Conservation (phyloP, 805 yeast species). For the Cyberlindnera galapagoensis region DNA sequence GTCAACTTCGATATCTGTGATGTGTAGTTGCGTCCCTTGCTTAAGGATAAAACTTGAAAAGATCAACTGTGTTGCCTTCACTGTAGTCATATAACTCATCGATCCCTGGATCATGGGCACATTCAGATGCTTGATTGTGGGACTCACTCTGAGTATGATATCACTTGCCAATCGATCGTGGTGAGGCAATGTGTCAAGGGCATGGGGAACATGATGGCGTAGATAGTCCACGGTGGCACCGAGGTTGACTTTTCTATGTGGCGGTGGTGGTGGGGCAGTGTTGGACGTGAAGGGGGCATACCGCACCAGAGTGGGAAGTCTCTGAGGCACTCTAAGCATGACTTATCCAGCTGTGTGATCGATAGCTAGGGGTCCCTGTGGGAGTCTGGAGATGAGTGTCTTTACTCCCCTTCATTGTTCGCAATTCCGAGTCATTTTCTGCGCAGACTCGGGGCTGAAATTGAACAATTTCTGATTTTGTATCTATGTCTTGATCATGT, state of each 20-base stretch:
- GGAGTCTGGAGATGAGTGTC: no score
- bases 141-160: conserved; percentile 49
- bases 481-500: no score
- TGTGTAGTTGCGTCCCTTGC: conserved; percentile 47
- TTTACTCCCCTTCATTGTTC: no score
- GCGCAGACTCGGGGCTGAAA: no score
- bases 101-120: conserved; percentile 53
- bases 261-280: neutral
- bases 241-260: conserved; percentile 33
- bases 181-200: conserved; percentile 41
- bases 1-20: conserved; percentile 24
- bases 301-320: no score
- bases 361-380: no score
- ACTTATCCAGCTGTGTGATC: no score
- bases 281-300: no score
- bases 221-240: conserved; percentile 48
- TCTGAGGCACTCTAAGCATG: no score
- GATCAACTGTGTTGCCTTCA: conserved; percentile 49
- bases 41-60: conserved; percentile 50
- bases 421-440: no score
- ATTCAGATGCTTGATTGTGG: conserved; percentile 41
- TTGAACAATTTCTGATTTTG: no score
- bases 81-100: conserved; percentile 47
- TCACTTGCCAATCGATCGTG: conserved; percentile 36
- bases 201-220: conserved; percentile 40